Conservation (phyloP, 768 basidiomycete genomes). For the Lactarius hatsudake region DNA sequence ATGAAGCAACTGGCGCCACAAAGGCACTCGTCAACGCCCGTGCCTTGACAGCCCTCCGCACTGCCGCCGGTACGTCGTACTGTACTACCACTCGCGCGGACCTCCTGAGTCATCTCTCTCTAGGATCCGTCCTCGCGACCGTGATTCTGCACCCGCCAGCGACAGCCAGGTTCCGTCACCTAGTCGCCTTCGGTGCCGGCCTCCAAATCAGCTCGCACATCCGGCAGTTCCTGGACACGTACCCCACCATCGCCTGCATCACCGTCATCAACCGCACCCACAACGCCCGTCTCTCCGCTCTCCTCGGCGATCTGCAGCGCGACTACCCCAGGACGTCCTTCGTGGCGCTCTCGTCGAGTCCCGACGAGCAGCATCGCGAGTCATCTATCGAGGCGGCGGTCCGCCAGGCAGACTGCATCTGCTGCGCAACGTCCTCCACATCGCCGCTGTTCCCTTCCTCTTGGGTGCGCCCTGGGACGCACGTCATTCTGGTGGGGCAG, state of each 20-base stretch:
- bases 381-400: constrained; percentile 37
- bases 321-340: constrained; percentile 32
- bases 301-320: constrained; percentile 35
- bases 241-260: constrained; percentile 50
- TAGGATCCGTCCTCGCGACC: constrained; percentile 69
- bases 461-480: constrained; percentile 60
- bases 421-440: constrained; percentile 71
- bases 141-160: constrained; percentile 45
- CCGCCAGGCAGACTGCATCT: constrained; percentile 56
- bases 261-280: constrained; percentile 62
- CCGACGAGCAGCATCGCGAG: constrained; percentile 15
- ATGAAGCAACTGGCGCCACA: constrained; percentile 65
- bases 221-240: constrained; percentile 56
- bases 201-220: constrained; percentile 67
- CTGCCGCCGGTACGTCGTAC: constrained; percentile 65
- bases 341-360: constrained; percentile 2
- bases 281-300: constrained; percentile 45
- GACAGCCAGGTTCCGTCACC: constrained; percentile 35
- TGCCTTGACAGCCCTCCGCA: constrained; percentile 74
- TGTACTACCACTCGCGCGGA: neutral
- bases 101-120: neutral
- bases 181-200: constrained; percentile 74
- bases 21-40: constrained; percentile 78
- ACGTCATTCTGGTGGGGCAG: constrained; percentile 79
- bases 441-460: constrained; percentile 65